These are phyloP conservation scores for Solanum rostratum DNA, from an alignment of 257 asterid species.

Conservation along the genomic window DNA sequence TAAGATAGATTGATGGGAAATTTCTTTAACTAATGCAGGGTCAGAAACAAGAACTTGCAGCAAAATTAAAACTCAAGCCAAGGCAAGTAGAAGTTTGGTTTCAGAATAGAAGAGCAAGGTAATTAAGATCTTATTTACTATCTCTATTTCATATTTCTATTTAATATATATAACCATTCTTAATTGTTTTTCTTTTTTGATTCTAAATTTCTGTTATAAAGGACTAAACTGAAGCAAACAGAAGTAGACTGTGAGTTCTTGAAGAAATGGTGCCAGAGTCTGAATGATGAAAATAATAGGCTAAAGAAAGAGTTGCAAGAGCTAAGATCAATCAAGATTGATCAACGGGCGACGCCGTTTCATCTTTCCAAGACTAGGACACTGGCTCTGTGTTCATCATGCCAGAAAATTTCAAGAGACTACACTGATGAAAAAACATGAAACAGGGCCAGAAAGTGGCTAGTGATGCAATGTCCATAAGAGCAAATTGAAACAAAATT, in stretches of 20 bases:
- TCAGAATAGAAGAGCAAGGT: constrained; percentile 78
- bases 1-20: not conserved
- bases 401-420: constrained; percentile 4
- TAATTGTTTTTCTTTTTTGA: not conserved
- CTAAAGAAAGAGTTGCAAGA: constrained; percentile 50
- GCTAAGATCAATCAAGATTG: constrained; percentile 26
- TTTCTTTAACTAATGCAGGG: constrained; percentile 17
- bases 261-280: constrained; percentile 50
- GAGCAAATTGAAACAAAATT: not conserved
- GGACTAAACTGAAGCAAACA: constrained; percentile 82
- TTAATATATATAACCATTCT: not conserved
- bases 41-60: constrained; percentile 43
- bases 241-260: constrained; percentile 56
- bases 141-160: not conserved
- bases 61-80: constrained; percentile 44
- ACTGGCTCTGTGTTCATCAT: constrained; percentile 4
- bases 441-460: not conserved
- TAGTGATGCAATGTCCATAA: not conserved
- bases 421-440: not conserved
- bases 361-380: not conserved
- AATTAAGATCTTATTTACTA: not conserved
- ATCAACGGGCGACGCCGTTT: not conserved
- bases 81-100: constrained; percentile 83
- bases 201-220: not conserved
- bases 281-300: constrained; percentile 41